Conservation (phyloP, 164 flowering plant genomes). For the Saururus chinensis region DNA sequence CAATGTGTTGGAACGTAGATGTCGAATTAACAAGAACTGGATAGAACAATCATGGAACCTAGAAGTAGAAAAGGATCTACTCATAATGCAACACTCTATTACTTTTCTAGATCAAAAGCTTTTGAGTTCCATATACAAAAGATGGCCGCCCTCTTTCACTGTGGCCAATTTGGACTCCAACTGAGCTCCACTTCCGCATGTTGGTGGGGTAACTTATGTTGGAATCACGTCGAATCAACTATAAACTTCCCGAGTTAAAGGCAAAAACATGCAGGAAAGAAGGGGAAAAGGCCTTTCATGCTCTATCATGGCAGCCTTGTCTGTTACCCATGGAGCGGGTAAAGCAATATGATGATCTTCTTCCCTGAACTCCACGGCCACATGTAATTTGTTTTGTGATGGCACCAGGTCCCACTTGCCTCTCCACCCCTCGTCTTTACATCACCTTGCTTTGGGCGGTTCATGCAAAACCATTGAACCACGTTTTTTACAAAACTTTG, state of each 20-base stretch:
- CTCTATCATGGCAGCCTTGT: too few relatives aligned
- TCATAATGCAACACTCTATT: not conserved
- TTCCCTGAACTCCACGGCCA: too few relatives aligned
- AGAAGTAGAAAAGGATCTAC: not conserved
- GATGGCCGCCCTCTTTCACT: not conserved
- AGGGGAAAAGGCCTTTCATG: too few relatives aligned
- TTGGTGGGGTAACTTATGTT: not conserved
- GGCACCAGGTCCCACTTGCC: too few relatives aligned
- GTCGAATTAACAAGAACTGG: not conserved
- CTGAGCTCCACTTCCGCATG: not conserved
- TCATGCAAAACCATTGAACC: too few relatives aligned
- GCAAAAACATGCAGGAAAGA: too few relatives aligned
- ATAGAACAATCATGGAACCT: constrained; percentile 1
- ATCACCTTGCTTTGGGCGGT: too few relatives aligned
- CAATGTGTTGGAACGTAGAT: not conserved
- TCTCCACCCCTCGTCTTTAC: too few relatives aligned
- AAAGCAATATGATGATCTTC: too few relatives aligned
- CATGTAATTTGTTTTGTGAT: too few relatives aligned
- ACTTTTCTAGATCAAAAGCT: not conserved
- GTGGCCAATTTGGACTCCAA: not conserved
- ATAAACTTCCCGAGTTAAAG: not conserved
- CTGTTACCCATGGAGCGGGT: too few relatives aligned
- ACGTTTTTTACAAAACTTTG: too few relatives aligned
- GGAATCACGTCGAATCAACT: not conserved
- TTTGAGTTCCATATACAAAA: not conserved